Conservation (phyloP, 768 basidiomycete species). For the Neoboletus magnificus region DNA sequence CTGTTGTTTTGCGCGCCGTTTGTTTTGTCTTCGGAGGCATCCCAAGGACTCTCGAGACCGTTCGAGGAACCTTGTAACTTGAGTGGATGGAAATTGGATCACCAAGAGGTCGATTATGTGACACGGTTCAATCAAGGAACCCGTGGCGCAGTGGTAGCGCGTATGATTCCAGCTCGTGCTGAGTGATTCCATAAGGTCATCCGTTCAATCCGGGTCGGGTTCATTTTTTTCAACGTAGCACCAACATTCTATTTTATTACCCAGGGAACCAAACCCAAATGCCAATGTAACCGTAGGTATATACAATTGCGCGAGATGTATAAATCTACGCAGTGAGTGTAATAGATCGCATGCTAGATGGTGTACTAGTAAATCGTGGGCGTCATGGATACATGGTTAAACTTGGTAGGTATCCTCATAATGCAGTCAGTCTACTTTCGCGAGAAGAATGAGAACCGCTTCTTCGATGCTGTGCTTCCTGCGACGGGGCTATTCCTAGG, state of each 20-base stretch:
- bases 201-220: slow-evolving; percentile 46
- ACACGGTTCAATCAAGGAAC: slow-evolving; percentile 3
- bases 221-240: slow-evolving; percentile 24
- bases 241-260: background rate
- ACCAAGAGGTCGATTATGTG: background rate
- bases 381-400: slow-evolving; percentile 18
- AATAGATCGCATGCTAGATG: slow-evolving; percentile 20
- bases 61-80: background rate
- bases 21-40: slow-evolving; percentile 14
- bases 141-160: slow-evolving; percentile 40
- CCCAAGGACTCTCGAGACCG: background rate
- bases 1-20: slow-evolving; percentile 22
- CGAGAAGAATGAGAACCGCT: slow-evolving; percentile 30
- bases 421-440: slow-evolving; percentile 25
- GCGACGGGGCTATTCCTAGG: slow-evolving; percentile 3
- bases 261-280: background rate
- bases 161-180: slow-evolving; percentile 36
- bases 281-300: slow-evolving; percentile 8
- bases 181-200: slow-evolving; percentile 41
- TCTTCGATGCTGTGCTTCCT: slow-evolving; percentile 15
- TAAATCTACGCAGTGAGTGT: slow-evolving; percentile 11
- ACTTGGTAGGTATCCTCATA: slow-evolving; percentile 9
- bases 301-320: slow-evolving; percentile 2
- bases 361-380: slow-evolving; percentile 12
- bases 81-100: background rate